Evolutionary conservation across 257 asterid species (phyloP).

Genomic region (Eustoma russellianum): DNA sequence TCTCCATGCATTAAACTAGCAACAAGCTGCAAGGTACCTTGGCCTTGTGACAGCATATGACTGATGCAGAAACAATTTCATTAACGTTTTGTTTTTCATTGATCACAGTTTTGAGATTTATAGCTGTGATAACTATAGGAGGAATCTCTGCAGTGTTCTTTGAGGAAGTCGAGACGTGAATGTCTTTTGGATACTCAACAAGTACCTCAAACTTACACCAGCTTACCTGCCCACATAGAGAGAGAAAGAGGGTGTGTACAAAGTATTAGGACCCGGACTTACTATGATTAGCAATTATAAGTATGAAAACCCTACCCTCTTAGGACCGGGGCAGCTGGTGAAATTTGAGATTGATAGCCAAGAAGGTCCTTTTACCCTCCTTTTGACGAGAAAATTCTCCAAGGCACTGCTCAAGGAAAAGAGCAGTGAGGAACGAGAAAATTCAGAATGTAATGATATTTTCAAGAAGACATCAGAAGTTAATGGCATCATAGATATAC

Average conservation of each 20-base stretch:
- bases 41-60: constrained; percentile 78
- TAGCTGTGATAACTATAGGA: constrained; percentile 73
- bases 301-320: constrained; percentile 44
- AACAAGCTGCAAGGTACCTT: constrained; percentile 51
- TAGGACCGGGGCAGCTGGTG: constrained; percentile 55
- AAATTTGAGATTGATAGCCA: constrained; percentile 81
- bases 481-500: no score
- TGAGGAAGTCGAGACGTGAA: constrained; percentile 51
- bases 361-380: constrained; percentile 88
- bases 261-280: background rate
- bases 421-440: constrained; percentile 1
- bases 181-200: constrained; percentile 65
- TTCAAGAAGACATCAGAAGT: no score
- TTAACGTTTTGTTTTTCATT: constrained; percentile 71
- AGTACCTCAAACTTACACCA: constrained; percentile 94
- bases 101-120: constrained; percentile 75
- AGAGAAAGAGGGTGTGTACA: constrained; percentile 1
- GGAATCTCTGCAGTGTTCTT: constrained; percentile 54
- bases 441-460: background rate
- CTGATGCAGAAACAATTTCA: constrained; percentile 90
- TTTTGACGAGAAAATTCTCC: constrained; percentile 78
- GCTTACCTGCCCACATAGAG: constrained; percentile 63
- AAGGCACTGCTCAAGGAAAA: constrained; percentile 51
- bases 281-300: constrained; percentile 10
- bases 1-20: constrained; percentile 5